Base-by-base conservation (phyloP, 2,329 filamentous ascomycete genomes). In the Penicillium expansum region DNA sequence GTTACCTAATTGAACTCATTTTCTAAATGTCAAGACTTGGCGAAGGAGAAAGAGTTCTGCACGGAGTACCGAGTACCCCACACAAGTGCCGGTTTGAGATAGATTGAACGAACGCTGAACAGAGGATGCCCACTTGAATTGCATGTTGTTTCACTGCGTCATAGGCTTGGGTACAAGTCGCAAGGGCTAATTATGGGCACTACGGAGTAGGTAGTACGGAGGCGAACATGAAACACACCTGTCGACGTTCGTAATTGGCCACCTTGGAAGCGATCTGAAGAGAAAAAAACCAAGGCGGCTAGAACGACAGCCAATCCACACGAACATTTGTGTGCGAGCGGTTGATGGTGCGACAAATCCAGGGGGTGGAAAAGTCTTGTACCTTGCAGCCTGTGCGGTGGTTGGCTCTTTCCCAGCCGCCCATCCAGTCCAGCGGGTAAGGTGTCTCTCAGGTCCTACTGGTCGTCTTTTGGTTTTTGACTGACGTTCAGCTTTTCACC, bases 321-420 rank as follows among this genome's bases (percentile, higher is more conserved):
- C 10, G 47, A 39, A 52, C 38, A 55, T 55, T 55, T 41, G 55
- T 24, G 43, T 48, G 39, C 53, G 30, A 44, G 56, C 47, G 49
- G 44, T 52, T 35, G 39, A 65, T 62, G 62, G 61, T 64, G 61
- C 58, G 62, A 63, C 61, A 60, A 42, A 38, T 45, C 35, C 55
- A 55, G 59, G 59, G 60, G 56, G n/a, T 35, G 38, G 20, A 48
- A 47, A 48, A 44, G 42, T 33, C 29, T 50, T 44, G 48, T 48
- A 39, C 62, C 57, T 62, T 61, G 55, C 57, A 44, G 30, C 52
- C 45, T 50, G 54, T 39, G 52, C 33, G 33, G 54, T 65, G 63
- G 63, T 66, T 65, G 63, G 62, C 30, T 56, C 42, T 7, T 61
- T 39, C n/a, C 52, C 53, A 63, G 62, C 56, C 61, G 62, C 59